Base-by-base conservation (phyloP, 495 filamentous ascomycete species). In the Daldinia grandis region DNA sequence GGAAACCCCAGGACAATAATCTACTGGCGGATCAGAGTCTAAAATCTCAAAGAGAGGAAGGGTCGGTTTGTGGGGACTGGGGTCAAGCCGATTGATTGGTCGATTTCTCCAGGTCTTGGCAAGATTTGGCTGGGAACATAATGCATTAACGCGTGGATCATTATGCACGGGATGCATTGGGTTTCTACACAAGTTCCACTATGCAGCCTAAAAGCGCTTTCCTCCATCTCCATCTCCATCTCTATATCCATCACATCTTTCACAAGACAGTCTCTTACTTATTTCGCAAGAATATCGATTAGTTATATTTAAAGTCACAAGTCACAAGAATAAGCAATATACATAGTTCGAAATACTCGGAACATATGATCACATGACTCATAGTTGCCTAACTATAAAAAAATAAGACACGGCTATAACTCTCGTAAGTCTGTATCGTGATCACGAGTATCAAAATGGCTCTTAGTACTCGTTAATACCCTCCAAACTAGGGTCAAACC, bases 71-170 rank as follows among this genome's bases (percentile, higher is more conserved):
- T 44, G 71, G 71, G 50, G 67, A 66, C 67, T 47, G 71, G 71
- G 71, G 71, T 74, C 58, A 67, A 42, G 66, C 66, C 37, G 14
- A 61, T 35, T 66, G 62, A 73, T 73, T 73, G 65, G 70, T 35
- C 56, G 64, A 61, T 62, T 66, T 68, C 61, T 50, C 62, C 40
- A 66, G 62, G 37, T 59, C 70, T 73, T 68, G 70, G 65, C 70
- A 69, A 69, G 64, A 66, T 73, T 69, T 59, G 30, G 61, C 35
- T 58, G 25, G 21, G 17, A 25, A n/a, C 3, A 25, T 62, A 37
- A 51, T 50, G 42, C 40, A 60, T 60, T 25, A 60, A 60, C 40
- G 33, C 35, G 35, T 58, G 56, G 35, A 59, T 44, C 24, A 59
- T 59, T 44, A 42, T 47, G 42, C 42, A 47, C 42, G 42, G 42